These are phyloP conservation scores for Candida fluviatilis DNA, from an alignment of 805 yeast species.

Conservation along the genomic window DNA sequence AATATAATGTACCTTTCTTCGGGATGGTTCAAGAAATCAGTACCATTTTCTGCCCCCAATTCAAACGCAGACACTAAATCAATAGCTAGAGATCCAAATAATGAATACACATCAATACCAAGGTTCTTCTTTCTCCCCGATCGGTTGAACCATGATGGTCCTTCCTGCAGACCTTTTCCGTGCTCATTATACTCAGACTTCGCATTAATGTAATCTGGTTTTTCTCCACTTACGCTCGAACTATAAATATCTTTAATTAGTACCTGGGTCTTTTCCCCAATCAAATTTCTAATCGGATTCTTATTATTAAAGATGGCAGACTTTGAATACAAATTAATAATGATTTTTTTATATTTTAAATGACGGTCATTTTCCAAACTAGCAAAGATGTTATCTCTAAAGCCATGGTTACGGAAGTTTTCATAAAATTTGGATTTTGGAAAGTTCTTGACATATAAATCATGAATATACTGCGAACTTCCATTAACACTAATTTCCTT, in stretches of 20 bases:
- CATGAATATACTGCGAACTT: conserved; percentile 46
- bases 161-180: conserved; percentile 28
- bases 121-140: conserved; percentile 22
- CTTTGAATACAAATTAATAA: conserved; percentile 32
- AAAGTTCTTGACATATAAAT: conserved; percentile 53
- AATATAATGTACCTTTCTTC: conserved; percentile 36
- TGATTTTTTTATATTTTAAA: conserved; percentile 28
- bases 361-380: conserved; percentile 48
- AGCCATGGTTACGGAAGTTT: conserved; percentile 56
- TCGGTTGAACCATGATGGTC: conserved; percentile 28
- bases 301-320: conserved; percentile 27
- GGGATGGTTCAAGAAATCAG: conserved; percentile 40
- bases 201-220: conserved; percentile 33
- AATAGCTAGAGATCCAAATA: conserved; percentile 72
- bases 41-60: conserved; percentile 48
- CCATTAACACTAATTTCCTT: conserved; percentile 55
- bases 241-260: conserved; percentile 22
- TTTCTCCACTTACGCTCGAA: conserved; percentile 26
- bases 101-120: conserved; percentile 50
- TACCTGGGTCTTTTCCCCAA: conserved; percentile 24
- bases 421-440: conserved; percentile 57
- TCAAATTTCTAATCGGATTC: conserved; percentile 21
- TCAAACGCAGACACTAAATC: conserved; percentile 62
- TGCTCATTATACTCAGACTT: conserved; percentile 25
- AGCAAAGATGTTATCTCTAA: conserved; percentile 53